Percentiles rank a stretch among this genome's conserved stretches.
Conservation (phyloP, 257 asterid species). For the Asclepias syriaca region DNA sequence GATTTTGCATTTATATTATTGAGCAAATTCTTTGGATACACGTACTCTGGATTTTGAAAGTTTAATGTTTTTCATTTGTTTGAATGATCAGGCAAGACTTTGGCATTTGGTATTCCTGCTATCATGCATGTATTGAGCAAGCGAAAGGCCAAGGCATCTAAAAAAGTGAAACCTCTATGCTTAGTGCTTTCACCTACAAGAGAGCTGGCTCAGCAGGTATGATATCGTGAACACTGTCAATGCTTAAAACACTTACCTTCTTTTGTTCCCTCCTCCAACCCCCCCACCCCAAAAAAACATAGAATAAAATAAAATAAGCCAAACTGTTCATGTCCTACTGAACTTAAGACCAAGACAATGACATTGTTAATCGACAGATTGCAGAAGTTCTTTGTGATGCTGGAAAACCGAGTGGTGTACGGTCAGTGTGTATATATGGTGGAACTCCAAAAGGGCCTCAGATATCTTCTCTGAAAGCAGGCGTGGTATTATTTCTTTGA, state of each 20-base stretch:
- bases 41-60: neutral
- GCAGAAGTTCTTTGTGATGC: constrained; percentile 86
- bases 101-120: constrained; percentile 96
- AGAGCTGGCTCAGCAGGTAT: constrained; percentile 96
- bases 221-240: constrained; percentile 14
- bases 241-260: neutral
- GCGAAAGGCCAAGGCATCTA: constrained; percentile 37
- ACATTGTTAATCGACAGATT: constrained; percentile 41
- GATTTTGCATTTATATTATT: constrained; percentile 3
- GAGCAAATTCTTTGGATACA: neutral
- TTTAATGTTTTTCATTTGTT: constrained; percentile 1
- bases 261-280: too few relatives aligned
- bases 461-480: constrained; percentile 77
- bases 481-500: constrained; percentile 59
- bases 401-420: constrained; percentile 75
- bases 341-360: constrained; percentile 2
- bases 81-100: constrained; percentile 66
- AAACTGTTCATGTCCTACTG: neutral
- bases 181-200: constrained; percentile 93
- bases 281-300: too few relatives aligned
- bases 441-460: constrained; percentile 92
- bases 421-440: constrained; percentile 83
- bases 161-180: constrained; percentile 63
- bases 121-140: constrained; percentile 63
- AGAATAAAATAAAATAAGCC: too few relatives aligned